These are phyloP conservation scores for Vachellia collinsii DNA, from an alignment of 306 rosid genomes.

Conservation along the genomic window DNA sequence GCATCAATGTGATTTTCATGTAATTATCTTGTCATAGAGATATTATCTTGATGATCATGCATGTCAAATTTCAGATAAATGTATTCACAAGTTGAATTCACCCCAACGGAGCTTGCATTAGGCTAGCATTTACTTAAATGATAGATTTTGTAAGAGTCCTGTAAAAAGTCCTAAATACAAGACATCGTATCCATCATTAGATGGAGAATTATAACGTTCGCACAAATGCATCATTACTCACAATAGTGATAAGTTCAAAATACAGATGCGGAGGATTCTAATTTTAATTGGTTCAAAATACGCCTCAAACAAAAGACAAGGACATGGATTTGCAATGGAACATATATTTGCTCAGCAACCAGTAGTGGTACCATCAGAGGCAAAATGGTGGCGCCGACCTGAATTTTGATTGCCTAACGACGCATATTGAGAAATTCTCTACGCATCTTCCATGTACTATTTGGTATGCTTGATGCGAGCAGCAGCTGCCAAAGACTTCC, in stretches of 20 bases:
- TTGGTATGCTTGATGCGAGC: conserved; percentile 80
- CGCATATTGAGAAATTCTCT: conserved; percentile 79
- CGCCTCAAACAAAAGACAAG: conserved; percentile 5
- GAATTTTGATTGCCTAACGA: conserved; percentile 80
- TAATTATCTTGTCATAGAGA: not conserved
- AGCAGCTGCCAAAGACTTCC: conserved; percentile 71
- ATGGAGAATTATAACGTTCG: not conserved
- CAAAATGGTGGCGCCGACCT: conserved; percentile 56
- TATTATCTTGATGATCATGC: not conserved
- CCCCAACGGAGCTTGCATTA: no score
- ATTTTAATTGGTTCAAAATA: conserved; percentile 22
- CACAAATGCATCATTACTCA: not conserved
- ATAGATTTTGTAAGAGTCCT: no score
- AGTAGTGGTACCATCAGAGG: conserved; percentile 20
- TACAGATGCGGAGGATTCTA: not conserved
- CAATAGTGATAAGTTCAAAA: not conserved
- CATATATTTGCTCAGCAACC: not conserved
- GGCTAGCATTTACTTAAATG: no score
- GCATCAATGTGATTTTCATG: not conserved
- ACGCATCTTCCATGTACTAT: conserved; percentile 83
- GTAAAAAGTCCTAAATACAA: no score
- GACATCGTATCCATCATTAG: not conserved
- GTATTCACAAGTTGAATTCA: not conserved
- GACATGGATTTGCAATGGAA: not conserved
- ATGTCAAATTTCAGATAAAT: not conserved